Evolutionary conservation across 768 basidiomycete species (phyloP), one percentile per base, ranked within the genome.

Genomic region (Hysterangium stoloniferum): DNA sequence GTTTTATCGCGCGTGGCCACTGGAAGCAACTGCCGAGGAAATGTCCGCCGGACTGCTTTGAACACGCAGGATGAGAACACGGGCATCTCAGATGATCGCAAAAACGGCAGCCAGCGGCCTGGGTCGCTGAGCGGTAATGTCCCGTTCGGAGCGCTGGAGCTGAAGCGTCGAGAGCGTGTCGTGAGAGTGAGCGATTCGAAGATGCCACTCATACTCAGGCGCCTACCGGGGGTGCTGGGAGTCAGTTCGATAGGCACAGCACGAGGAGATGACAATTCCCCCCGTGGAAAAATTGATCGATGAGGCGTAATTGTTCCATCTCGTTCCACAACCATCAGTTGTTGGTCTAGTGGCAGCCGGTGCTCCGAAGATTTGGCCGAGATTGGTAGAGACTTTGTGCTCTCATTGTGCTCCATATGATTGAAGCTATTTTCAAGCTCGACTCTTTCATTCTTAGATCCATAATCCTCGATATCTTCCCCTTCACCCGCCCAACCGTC

Each of bases 11-110:
- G 69, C 9, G 73, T 70, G 4, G 76, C 71, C 9, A 73, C 67
- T n/a, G 54, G 41, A 38, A 50, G 52, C 33, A 84, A 61, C 43
- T 71, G 72, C 56, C 78, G 81, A 4, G 79, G 77, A 20, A 81
- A 76, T 3, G 79, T 72, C 52, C 74, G 73, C 20, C 76, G 65
- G 35, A 72, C 70, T 1, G 33, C 20, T 34, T 45, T 45, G 28
- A 22, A 27, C 11, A 84, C 79, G 4, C 62, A 64, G 0, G 79
- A 74, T 43, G 69, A 69, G 56, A 76, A 81, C 0, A 81, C 19
- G 28, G 82, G 62, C 1, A 40, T 52, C 57, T 84, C 82, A 13
- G 43, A 46, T 29, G 42, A 34, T 12, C 34, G 52, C 11, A 52
- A 45, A 27, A 52, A 37, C 24, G 52, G 35, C 35, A 25, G 45